phyloP scores from a whole-genome alignment of 2,329 filamentous ascomycete species.

The Monosporascus sp. region DNA sequence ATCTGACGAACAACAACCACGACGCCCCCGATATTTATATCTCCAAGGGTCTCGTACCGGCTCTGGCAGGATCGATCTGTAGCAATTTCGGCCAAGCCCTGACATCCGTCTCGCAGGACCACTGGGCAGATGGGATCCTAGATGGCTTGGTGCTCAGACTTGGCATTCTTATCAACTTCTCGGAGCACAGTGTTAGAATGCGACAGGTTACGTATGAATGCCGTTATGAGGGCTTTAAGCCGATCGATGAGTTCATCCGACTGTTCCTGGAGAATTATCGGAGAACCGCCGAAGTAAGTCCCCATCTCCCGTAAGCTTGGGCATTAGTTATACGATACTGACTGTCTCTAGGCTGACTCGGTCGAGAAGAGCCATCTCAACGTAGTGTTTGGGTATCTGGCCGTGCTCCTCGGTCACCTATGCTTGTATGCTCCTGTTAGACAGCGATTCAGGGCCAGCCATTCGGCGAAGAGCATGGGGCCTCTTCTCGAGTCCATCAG shows the following conservation, averaged over 20 bases:
- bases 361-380: conserved; percentile 71
- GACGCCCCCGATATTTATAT: conserved; percentile 65
- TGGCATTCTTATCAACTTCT: conserved; percentile 81
- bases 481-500: conserved; percentile 47
- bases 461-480: conserved; percentile 37
- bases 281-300: conserved; percentile 61
- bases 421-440: conserved; percentile 50
- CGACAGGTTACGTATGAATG: conserved; percentile 41
- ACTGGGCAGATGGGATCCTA: conserved; percentile 46
- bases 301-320: not conserved
- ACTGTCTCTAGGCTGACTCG: conserved; percentile 53
- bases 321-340: conserved; percentile 8
- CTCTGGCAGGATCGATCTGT: conserved; percentile 45
- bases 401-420: conserved; percentile 77
- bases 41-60: conserved; percentile 47
- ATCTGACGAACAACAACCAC: conserved; percentile 76
- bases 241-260: conserved; percentile 54
- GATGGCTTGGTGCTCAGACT: conserved; percentile 73
- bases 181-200: conserved; percentile 67
- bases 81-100: conserved; percentile 44
- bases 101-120: conserved; percentile 40
- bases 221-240: conserved; percentile 29
- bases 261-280: conserved; percentile 65
- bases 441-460: conserved; percentile 35
- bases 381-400: conserved; percentile 80